A percentile compares a stretch with the other conserved stretches of the same genome.
These are phyloP conservation scores for Cyberlindnera galapagoensis DNA, from an alignment of 805 yeast species.

Conservation along the genomic window DNA sequence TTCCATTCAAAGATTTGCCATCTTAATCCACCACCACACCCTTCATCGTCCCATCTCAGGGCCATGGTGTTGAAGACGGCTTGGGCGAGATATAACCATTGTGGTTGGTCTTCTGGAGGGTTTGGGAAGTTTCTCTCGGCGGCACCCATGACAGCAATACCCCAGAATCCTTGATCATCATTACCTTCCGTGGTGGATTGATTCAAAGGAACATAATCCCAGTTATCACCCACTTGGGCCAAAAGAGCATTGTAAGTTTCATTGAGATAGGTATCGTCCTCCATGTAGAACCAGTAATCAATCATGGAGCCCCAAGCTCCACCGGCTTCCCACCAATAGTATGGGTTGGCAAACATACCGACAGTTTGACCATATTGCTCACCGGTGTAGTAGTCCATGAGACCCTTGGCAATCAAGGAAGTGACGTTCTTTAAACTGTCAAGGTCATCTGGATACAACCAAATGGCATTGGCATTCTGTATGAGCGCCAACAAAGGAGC, in stretches of 20 bases:
- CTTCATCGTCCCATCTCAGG: conserved; percentile 61
- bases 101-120: conserved; percentile 50
- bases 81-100: conserved; percentile 75
- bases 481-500: background rate
- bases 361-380: conserved; percentile 54
- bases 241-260: conserved; percentile 50
- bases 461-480: conserved; percentile 11
- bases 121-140: conserved; percentile 78
- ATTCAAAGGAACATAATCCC: conserved; percentile 73
- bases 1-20: conserved; percentile 93
- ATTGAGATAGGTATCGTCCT: conserved; percentile 56
- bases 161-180: conserved; percentile 95
- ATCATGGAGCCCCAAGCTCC: conserved; percentile 57
- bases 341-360: conserved; percentile 68
- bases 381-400: conserved; percentile 71
- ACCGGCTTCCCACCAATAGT: conserved; percentile 93
- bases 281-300: conserved; percentile 62
- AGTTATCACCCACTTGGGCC: conserved; percentile 57
- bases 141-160: conserved; percentile 77
- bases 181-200: conserved; percentile 85
- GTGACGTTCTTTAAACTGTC: conserved; percentile 39
- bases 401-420: conserved; percentile 53
- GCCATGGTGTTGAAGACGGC: conserved; percentile 85
- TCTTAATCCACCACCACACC: conserved; percentile 74
- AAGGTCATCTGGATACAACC: conserved; percentile 25